Evolutionary conservation across 1,284 basidiomycete genomes (phyloP).

Genomic region (Bjerkandera adusta): DNA sequence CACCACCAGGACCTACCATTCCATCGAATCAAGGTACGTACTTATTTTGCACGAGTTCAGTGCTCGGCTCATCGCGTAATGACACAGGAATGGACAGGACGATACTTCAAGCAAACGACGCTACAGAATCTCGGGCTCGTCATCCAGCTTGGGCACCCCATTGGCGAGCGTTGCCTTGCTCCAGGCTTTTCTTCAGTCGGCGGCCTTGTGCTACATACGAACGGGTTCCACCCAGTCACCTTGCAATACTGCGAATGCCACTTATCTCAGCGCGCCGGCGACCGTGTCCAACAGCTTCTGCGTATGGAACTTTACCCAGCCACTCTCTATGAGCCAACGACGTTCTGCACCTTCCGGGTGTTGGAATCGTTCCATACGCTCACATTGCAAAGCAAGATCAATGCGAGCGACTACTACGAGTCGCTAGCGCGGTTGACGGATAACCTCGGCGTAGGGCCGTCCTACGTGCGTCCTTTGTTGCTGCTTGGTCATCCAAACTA

Average conservation of each 20-base stretch:
- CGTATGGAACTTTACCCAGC: constrained; percentile 14
- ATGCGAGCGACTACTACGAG: constrained; percentile 13
- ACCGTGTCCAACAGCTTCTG: constrained; percentile 27
- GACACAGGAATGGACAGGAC: neutral
- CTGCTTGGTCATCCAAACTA: no score
- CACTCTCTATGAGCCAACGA: constrained; percentile 9
- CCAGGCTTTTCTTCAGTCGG: constrained; percentile 5
- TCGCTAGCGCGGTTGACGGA: constrained; percentile 6
- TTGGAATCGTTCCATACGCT: constrained; percentile 10
- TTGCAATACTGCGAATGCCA: constrained; percentile 34
- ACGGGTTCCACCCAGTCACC: constrained; percentile 30
- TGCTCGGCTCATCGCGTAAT: neutral
- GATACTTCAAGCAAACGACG: constrained; percentile 8
- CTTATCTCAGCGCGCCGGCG: constrained; percentile 22
- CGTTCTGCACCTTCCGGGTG: constrained; percentile 11
- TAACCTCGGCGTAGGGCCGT: neutral
- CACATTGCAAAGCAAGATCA: constrained; percentile 6
- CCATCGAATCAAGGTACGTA: constrained; percentile 17
- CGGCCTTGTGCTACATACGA: constrained; percentile 30
- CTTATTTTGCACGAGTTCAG: neutral
- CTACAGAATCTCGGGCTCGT: constrained; percentile 21
- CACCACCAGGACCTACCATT: constrained; percentile 7
- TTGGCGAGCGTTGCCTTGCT: constrained; percentile 12
- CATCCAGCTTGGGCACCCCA: constrained; percentile 25
- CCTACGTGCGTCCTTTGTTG: constrained; percentile 10